Evolutionary conservation across 495 filamentous ascomycete species (phyloP), one percentile per base, ranked within the genome.

Genomic region (Apodospora peruviana): DNA sequence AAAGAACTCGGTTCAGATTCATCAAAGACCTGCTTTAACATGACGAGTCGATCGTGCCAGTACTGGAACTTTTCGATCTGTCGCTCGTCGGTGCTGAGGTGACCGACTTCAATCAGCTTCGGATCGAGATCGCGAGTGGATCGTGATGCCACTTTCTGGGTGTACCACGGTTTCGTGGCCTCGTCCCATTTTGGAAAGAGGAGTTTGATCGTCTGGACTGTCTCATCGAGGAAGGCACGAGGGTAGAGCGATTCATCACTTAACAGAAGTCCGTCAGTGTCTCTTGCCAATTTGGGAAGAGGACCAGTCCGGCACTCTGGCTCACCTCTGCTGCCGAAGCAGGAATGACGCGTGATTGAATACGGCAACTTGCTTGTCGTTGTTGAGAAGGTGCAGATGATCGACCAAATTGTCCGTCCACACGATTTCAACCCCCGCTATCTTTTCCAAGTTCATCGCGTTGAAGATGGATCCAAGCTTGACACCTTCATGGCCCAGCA

Each of bases 371-470:
- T 45, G 66, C 7, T 55, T 67, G 21, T 70, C 69, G 38, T 66
- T 67, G 16, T 72, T 67, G 8, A 56, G 52, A 12, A 76, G 43
- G 0, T 53, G 62, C 5, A 80, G 61, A 50, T 79, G 75, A 45
- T 79, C 69, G 5, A 62, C 60, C 0, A 78, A 46, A 44, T 77
- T 76, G 48, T 64, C 51, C 10, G 73, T 80, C 57, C 61, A 72
- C 27, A 43, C 37, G 14, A 79, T 54, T 20, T 62, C 40, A 17
- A 76, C 55, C 3, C 67, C 69, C 5, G 58, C 70, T 22, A 76
- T 69, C 10, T 34, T 25, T 14, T 32, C 4, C 1, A 51, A 16
- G 29, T 44, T 62, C 0, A 14, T 19, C 0, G 53, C 57, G 4
- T 51, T 55, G 46, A 60, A 60, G 23, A 53, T 32, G 10, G 36